Evolutionary conservation across 2,329 filamentous ascomycete species (phyloP).

Genomic region (Ceratocystiopsis brevicomis): DNA sequence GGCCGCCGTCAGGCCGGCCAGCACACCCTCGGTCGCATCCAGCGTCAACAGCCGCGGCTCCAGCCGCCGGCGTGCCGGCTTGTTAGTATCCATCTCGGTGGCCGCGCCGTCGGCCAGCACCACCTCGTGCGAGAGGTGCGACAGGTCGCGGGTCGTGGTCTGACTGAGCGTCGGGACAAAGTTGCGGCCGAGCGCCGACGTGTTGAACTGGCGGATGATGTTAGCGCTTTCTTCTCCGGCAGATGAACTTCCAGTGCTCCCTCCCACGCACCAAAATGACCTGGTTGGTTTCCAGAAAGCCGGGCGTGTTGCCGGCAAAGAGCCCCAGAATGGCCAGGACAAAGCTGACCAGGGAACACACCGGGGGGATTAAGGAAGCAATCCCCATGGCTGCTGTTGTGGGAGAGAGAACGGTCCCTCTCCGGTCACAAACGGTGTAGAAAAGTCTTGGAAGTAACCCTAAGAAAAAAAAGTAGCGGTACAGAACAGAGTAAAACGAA

Average conservation of each 20-base stretch:
- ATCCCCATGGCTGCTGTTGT: constrained; percentile 1
- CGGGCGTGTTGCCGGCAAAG: constrained; percentile 19
- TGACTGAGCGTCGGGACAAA: constrained; percentile 14
- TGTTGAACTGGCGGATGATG: constrained; percentile 20
- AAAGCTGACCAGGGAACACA: constrained; percentile 18
- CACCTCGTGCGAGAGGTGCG: constrained; percentile 4
- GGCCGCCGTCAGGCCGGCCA: constrained; percentile 9
- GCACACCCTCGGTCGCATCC: constrained; percentile 8
- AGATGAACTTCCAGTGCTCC: neutral
- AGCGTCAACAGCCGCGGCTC: constrained; percentile 6
- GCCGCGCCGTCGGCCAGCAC: constrained; percentile 1
- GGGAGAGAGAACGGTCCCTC: neutral
- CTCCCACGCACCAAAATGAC: constrained; percentile 19
- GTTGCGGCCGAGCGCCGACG: constrained; percentile 21
- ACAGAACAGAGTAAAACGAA: neutral
- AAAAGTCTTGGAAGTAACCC: neutral
- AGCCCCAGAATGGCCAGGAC: constrained; percentile 19
- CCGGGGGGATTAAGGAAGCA: constrained; percentile 11
- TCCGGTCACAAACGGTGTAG: too few species aligned
- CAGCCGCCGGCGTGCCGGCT: neutral
- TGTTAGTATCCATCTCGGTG: neutral
- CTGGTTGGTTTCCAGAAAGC: constrained; percentile 20
- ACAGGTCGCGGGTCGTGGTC: constrained; percentile 7
- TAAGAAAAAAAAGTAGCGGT: neutral
- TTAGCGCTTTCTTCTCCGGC: neutral